These are phyloP conservation scores for Fusarium keratoplasticum DNA, from an alignment of 2,329 filamentous ascomycete species.

Conservation along the genomic window DNA sequence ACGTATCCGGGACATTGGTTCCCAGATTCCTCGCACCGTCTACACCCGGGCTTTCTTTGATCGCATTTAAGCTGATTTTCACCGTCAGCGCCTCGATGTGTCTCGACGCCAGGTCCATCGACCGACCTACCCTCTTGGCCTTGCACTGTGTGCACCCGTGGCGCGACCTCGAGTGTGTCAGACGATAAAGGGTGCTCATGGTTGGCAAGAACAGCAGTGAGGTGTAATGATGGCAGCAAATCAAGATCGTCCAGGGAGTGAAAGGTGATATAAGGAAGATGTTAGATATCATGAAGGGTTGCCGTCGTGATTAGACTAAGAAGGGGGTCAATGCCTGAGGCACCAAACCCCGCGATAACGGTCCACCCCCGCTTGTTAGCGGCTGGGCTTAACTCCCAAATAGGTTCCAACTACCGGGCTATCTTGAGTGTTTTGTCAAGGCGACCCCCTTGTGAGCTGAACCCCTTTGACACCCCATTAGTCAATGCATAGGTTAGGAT, in stretches of 20 bases:
- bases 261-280: background rate
- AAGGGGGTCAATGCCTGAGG: background rate
- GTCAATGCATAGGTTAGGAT: too few species aligned
- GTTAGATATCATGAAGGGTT: background rate
- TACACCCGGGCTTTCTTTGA: conserved; percentile 32
- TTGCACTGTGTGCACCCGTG: background rate
- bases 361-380: too few species aligned
- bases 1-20: conserved; percentile 38
- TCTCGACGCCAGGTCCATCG: background rate
- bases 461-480: too few species aligned
- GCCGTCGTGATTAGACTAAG: background rate
- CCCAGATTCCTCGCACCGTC: conserved; percentile 34
- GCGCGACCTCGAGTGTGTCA: background rate
- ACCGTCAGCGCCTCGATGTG: background rate
- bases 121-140: background rate
- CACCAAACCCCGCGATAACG: background rate
- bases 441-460: too few species aligned
- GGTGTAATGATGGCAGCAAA: background rate
- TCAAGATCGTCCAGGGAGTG: background rate
- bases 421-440: too few species aligned
- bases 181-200: background rate
- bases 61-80: conserved; percentile 28
- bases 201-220: background rate
- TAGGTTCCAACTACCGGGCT: too few species aligned
- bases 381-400: too few species aligned